Base-by-base conservation (phyloP, 2,329 filamentous ascomycete species). In the Pezicula neosporulosa region DNA sequence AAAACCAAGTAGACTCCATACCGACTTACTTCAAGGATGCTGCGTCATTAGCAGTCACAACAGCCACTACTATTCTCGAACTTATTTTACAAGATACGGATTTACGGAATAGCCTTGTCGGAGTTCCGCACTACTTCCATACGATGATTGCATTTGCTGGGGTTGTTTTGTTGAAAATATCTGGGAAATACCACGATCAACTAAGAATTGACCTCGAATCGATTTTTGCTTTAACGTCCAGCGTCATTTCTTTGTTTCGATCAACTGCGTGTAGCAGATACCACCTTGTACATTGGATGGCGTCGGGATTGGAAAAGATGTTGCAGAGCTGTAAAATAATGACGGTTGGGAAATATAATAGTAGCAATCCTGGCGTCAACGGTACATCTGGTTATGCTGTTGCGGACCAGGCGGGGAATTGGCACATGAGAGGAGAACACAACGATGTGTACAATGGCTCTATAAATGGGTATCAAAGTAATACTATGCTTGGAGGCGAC, bases 111-210 rank as follows among this genome's bases (percentile, higher is more conserved):
- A 57, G 60, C 2, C 55, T 69, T 2, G 58, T 63, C 8, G 66
- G 66, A 15, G 60, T 64, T 7, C 66, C 66, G 0, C 55, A 66
- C 2, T 68, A 68, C 47, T 60, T 68, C 4, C 66, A 68, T 51
- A 67, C 62, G 33, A 67, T 68, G 65, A 65, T 68, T 35, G 56
- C 64, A 12, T 68, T 66, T 47, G 64, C 66, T 0, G 58, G 57
- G 2, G 63, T 66, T 10, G 68, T 69, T 48, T 57, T 68, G 6
- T 63, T 68, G 55, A 68, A 68, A 50, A 59, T 66, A 2, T 58
- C 64, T 2, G 63, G 62, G 8, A 64, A 61, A 35, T 66, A 60
- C 60, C 64, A 65, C n/a, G 54, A 65, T 16, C 66, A 67, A 2
- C 56, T 70, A 24, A 65, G 64, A 44, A 61, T 69, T 43, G 66